Evolutionary conservation across 2,329 filamentous ascomycete genomes (phyloP), one percentile per base, ranked within the genome.

Genomic region (Fusarium illudens): DNA sequence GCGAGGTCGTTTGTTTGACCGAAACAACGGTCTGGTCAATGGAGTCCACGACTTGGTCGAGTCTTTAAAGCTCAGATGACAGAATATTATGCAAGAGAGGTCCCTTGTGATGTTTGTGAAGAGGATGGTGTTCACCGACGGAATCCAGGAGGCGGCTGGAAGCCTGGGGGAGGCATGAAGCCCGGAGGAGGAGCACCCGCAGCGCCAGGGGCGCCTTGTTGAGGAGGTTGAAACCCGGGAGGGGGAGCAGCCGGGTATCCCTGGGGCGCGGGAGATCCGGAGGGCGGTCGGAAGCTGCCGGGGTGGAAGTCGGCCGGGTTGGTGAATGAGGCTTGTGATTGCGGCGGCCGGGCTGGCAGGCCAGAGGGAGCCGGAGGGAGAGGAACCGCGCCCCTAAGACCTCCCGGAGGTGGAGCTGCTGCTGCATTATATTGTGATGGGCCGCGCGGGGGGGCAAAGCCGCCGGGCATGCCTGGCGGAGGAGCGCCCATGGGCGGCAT

Each of bases 321-420:
- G 48, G 78, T 80, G 71, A 79, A 85, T 22, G 79, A 80, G 22
- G 70, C 78, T 30, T 83, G 83, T 52, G 80, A 80, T 48, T 82
- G 82, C 0, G 84, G 84, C 4, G 84, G 84, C 15, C 84, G 78
- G 0, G 84, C 82, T 0, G 84, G 84, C 4, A 87, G 76, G 1
- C 84, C 84, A 1, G 83, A 81, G 0, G 84, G 84, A 0, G 84
- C 80, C 9, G 84, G 81, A 0, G 84, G 84, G 3, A 86, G 79
- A 51, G 78, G 78, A n/a, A 71, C 73, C 3, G 75, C 65, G n/a
- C 73, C 73, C 13, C 76, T 75, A 10, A 76, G 65, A 4, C 63
- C 73, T 34, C 71, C 71, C 22, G 75, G 75, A n/a, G 75, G 65
- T 4, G 65, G 68, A 10, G 44, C 66, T 8, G 70, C 65, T 19